Evolutionary conservation across 345 rosid species (phyloP).

Genomic region (Syzygium oleosum): DNA sequence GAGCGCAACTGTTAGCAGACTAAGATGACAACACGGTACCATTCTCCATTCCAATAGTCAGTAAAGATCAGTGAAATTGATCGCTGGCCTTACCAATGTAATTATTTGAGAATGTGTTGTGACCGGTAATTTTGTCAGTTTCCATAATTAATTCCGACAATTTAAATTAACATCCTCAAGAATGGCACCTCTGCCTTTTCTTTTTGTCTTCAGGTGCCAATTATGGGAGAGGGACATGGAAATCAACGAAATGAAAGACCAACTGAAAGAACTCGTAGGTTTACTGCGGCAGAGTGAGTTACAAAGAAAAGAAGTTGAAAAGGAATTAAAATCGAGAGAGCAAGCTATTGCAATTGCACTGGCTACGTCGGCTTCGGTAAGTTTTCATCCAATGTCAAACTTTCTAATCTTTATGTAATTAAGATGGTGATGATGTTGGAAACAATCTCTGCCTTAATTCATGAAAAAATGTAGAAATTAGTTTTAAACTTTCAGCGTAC

Average conservation of each 20-base stretch:
- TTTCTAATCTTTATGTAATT: neutral
- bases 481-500: neutral
- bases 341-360: slow-evolving; percentile 58
- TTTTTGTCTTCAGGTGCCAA: slow-evolving; percentile 54
- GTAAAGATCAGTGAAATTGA: neutral
- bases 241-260: slow-evolving; percentile 88
- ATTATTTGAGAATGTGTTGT: neutral
- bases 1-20: neutral
- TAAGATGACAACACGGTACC: neutral
- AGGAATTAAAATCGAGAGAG: slow-evolving; percentile 75
- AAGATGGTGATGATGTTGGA: neutral
- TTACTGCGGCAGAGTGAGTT: slow-evolving; percentile 69
- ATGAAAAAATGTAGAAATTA: neutral
- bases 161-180: neutral
- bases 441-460: neutral
- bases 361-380: slow-evolving; percentile 60
- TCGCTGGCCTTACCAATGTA: neutral
- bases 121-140: neutral
- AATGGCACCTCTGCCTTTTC: neutral
- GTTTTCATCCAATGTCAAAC: neutral
- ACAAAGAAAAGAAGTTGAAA: slow-evolving; percentile 70
- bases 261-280: slow-evolving; percentile 77
- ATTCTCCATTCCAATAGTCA: neutral
- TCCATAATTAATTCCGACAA: neutral
- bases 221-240: slow-evolving; percentile 92